Base-by-base conservation (phyloP, 805 yeast species). In the Saturnispora sanitii region DNA sequence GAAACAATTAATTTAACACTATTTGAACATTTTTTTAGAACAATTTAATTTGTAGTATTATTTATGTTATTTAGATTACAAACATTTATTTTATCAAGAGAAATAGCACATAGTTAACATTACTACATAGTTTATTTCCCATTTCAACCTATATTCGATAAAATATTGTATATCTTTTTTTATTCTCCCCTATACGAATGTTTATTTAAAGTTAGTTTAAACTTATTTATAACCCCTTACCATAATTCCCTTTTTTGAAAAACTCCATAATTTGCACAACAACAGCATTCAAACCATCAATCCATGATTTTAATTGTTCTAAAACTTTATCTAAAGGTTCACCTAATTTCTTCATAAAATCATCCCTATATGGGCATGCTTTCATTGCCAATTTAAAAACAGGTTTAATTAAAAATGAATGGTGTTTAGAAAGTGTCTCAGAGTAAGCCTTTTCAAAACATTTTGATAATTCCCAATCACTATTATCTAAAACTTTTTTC, bases 381-480 rank as follows among this genome's bases (percentile, higher is more conserved):
- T 82, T 83, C 95, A 86, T 87, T 37, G 96, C 96, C 58, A 87
- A 70, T 65, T 84, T 84, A 74, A 86, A 86, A 40, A 87, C 77
- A 21, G 95, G 95, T 56, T 80, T 82, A 47, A 86, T 70, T 54
- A 86, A 67, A 72, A 86, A 75, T 40, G 80, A 78, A 65, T 86
- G 96, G 64, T 77, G 79, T 61, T 86, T 77, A 45, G 81, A 71
- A 57, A 86, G 71, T 4, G 95, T 86, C 64, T 80, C 82, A 47
- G 70, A 56, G 66, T 86, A 86, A n/a, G 94, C 82, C 52, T 79
- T 82, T 40, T 87, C 83, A 69, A 86, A 86, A 25, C 94, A 77
- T 55, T 70, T 74, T 42, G 81, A 66, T 57, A 86, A 68, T 64
- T 86, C 96, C 43, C 59, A 60, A 47, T 65, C 62, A 35, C 84